These are phyloP conservation scores for Epichloe glyceriae DNA, from an alignment of 2,329 filamentous ascomycete species.

Conservation along the genomic window DNA sequence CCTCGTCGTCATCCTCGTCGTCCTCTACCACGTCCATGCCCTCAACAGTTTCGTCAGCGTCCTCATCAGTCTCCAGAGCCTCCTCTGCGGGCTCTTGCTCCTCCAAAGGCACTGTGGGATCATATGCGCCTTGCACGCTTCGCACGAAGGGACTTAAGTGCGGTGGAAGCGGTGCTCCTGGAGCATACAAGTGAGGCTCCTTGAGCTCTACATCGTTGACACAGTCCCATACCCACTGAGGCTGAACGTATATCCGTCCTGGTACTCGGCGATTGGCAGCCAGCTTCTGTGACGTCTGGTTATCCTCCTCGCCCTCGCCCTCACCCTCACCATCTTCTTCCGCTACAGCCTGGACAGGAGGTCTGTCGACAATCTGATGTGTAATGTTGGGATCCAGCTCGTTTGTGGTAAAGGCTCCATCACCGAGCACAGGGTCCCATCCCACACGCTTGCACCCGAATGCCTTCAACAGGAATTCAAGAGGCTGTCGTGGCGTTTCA, in stretches of 20 bases:
- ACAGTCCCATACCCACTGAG: slow-evolving; percentile 98
- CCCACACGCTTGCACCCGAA: slow-evolving; percentile 95
- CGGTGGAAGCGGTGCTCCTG: slow-evolving; percentile 78
- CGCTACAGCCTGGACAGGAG: slow-evolving; percentile 50
- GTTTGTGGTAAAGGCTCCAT: slow-evolving; percentile 82
- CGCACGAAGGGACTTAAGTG: slow-evolving; percentile 96
- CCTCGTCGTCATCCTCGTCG: slow-evolving; percentile 30
- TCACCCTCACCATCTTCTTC: slow-evolving; percentile 31
- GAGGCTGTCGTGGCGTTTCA: slow-evolving; percentile 77
- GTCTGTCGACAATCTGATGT: slow-evolving; percentile 90
- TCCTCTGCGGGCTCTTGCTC: slow-evolving; percentile 83
- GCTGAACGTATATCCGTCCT: slow-evolving; percentile 87
- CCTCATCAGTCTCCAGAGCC: slow-evolving; percentile 57
- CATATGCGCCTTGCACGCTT: slow-evolving; percentile 74
- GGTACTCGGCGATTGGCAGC: slow-evolving; percentile 61
- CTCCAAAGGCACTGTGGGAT: slow-evolving; percentile 73
- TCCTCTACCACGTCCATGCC: slow-evolving; percentile 46
- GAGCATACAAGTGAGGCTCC: slow-evolving; percentile 75
- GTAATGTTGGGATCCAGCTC: slow-evolving; percentile 83
- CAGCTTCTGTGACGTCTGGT: slow-evolving; percentile 47
- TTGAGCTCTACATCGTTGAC: slow-evolving; percentile 86
- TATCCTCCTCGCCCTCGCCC: slow-evolving; percentile 37
- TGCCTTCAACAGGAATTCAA: slow-evolving; percentile 85
- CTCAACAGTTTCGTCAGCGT: slow-evolving; percentile 50
- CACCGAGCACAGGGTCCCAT: slow-evolving; percentile 84